These are phyloP conservation scores for Serpula lacrymans DNA, from an alignment of 768 basidiomycete genomes.

Conservation along the genomic window DNA sequence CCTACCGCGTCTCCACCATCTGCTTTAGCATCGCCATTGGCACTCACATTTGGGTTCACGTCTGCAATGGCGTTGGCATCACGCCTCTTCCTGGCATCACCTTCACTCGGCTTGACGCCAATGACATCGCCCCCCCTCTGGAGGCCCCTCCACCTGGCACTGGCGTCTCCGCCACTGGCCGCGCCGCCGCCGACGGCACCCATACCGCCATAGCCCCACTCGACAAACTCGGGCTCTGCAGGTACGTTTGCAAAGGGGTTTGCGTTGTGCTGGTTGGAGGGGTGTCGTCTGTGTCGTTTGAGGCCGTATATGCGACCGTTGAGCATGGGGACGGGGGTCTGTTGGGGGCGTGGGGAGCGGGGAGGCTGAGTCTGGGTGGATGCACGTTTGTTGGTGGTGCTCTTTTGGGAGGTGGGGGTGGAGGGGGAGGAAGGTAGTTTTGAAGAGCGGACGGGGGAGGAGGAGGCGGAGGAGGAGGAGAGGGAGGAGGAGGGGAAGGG, in stretches of 20 bases:
- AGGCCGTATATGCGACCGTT: slow-evolving; percentile 84
- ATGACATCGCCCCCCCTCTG: slow-evolving; percentile 20
- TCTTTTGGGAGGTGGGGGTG: too few relatives aligned
- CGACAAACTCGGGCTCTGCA: slow-evolving; percentile 79
- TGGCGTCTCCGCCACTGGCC: slow-evolving; percentile 21
- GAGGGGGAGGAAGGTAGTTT: too few relatives aligned
- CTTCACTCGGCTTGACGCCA: slow-evolving; percentile 39
- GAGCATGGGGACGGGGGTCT: slow-evolving; percentile 55
- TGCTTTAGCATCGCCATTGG: slow-evolving; percentile 15
- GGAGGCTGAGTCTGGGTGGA: too few relatives aligned
- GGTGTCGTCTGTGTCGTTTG: slow-evolving; percentile 26
- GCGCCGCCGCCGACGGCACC: slow-evolving; percentile 44
- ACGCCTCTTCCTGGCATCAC: slow-evolving; percentile 33
- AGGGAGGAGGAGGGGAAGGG: slow-evolving; percentile 2
- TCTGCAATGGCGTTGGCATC: slow-evolving; percentile 29
- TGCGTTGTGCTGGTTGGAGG: slow-evolving; percentile 26
- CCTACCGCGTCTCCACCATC: slow-evolving; percentile 25
- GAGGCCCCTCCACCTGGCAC: slow-evolving; percentile 22
- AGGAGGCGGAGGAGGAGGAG: too few relatives aligned
- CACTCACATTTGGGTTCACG: slow-evolving; percentile 10
- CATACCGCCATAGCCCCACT: slow-evolving; percentile 91
- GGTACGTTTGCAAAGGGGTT: slow-evolving; percentile 65
- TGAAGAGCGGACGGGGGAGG: too few relatives aligned
- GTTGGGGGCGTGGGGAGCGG: slow-evolving; percentile 5
- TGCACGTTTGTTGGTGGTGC: too few relatives aligned